Evolutionary conservation across 306 rosid genomes (phyloP).

Genomic region (Sophora flavescens): DNA sequence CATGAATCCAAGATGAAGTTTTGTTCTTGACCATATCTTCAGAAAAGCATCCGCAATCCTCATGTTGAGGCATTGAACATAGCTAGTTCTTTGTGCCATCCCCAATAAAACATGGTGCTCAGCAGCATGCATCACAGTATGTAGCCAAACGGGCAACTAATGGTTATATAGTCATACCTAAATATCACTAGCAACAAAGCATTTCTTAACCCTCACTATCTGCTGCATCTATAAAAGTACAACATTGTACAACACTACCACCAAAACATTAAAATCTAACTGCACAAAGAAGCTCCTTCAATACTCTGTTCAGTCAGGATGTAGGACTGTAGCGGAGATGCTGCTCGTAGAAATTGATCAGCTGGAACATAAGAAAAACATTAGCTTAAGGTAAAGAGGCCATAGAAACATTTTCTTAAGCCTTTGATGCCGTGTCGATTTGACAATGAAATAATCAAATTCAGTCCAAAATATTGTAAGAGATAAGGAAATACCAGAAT

Average conservation of each 20-base stretch:
- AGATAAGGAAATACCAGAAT: conserved; percentile 62
- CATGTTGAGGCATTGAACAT: conserved; percentile 29
- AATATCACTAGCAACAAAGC: conserved; percentile 31
- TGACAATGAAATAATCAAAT: conserved; percentile 2
- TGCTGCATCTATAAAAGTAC: conserved; percentile 55
- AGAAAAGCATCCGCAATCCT: conserved; percentile 32
- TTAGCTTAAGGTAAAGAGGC: conserved; percentile 5
- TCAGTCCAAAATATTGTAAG: not conserved
- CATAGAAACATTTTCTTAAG: conserved; percentile 12
- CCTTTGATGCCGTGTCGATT: conserved; percentile 13
- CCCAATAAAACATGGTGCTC: not conserved
- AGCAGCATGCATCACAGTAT: conserved; percentile 36
- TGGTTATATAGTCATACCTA: conserved; percentile 41
- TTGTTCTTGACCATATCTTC: conserved; percentile 17
- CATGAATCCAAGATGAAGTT: conserved; percentile 30
- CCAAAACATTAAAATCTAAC: conserved; percentile 40
- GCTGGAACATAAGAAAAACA: conserved; percentile 58
- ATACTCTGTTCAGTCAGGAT: conserved; percentile 48
- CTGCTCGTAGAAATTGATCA: conserved; percentile 91
- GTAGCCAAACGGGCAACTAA: conserved; percentile 38
- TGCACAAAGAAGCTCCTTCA: conserved; percentile 38
- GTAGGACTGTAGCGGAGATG: conserved; percentile 77
- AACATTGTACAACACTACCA: conserved; percentile 41
- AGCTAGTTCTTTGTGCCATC: conserved; percentile 1
- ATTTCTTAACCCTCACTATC: conserved; percentile 54